Evolutionary conservation across 345 rosid genomes (phyloP), one percentile per base, ranked within the genome.

Genomic region (Brassica rapa): DNA sequence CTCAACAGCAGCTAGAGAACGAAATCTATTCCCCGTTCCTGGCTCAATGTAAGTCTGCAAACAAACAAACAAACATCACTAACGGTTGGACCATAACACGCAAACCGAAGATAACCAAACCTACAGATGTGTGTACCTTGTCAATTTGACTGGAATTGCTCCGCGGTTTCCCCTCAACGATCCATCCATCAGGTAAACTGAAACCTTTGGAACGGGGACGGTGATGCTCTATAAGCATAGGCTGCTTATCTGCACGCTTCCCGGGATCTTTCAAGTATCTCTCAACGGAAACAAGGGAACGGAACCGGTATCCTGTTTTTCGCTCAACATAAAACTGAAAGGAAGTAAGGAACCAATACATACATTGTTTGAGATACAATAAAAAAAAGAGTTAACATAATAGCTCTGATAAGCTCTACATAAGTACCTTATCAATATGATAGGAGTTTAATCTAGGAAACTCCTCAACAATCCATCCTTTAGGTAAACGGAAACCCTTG

Each of bases 271-370:
- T 82, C 8, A 87, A 83, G 81, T 88, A 77, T 59, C 81, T 85
- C 81, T 88, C 84, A 53, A 79, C 73, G 8, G 89, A 80, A 62
- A 65, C 63, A 62, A 88, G 79, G 25, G 93, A 89, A 66, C 86
- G 89, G 55, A 89, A 88, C 49, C 81, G 51, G 51, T 70, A 69
- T 66, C 89, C 89, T 4, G 87, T 83, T 53, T 79, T 75, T 4
- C 87, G 82, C 72, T 88, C 87, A 62, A 74, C 55, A 81, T 88
- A 88, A 83, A 77, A 84, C 91, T 86, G 80, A 82, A 81, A 53
- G 33, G 55, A 30, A 67, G 80, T 82, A 81, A 53, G 33, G 55
- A 30, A 67, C 66, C 11, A 71, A 43, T 51, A 53, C n/a, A 73
- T 60, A 49, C 35, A 0, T 51, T 51, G 56, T 51, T 56, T 16